These are phyloP conservation scores for Microbotryum saponariae DNA, from an alignment of 1,284 basidiomycete species.

Conservation along the genomic window DNA sequence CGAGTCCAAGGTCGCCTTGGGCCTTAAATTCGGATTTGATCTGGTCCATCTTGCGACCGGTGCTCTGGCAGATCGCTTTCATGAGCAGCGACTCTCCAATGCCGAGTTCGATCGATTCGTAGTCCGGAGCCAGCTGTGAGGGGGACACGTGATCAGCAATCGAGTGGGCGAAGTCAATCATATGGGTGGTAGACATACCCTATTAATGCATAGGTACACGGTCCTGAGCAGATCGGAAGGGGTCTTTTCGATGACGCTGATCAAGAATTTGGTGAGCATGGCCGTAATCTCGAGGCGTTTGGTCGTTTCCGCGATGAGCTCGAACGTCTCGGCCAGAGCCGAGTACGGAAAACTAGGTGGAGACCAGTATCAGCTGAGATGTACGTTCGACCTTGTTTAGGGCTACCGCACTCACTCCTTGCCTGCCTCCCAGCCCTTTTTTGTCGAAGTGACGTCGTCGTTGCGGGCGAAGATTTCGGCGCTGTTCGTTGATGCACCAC, in stretches of 20 bases:
- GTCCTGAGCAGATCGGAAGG: constrained; percentile 70
- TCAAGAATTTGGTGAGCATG: constrained; percentile 75
- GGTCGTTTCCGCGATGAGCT: constrained; percentile 86
- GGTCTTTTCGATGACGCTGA: constrained; percentile 80
- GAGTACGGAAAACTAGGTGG: constrained; percentile 76
- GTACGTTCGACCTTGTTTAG: not conserved
- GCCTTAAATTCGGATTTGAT: constrained; percentile 90
- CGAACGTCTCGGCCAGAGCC: constrained; percentile 79
- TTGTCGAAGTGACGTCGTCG: constrained; percentile 26
- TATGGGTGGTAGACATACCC: constrained; percentile 50
- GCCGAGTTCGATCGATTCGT: constrained; percentile 89
- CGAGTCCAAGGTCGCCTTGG: constrained; percentile 89
- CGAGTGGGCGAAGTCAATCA: not conserved
- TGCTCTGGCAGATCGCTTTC: constrained; percentile 92
- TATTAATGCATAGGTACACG: constrained; percentile 95
- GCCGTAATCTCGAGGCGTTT: constrained; percentile 91
- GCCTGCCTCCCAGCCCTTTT: constrained; percentile 69
- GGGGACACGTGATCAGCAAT: no score
- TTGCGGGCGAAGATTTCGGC: constrained; percentile 59
- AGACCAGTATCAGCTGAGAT: not conserved
- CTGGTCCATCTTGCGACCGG: constrained; percentile 69
- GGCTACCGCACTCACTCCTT: constrained; percentile 55
- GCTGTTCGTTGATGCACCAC: constrained; percentile 43
- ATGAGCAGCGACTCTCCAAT: constrained; percentile 91
- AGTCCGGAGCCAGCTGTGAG: constrained; percentile 79